A percentile compares a stretch with the other conserved stretches of the same genome.
Evolutionary conservation across 306 rosid species (phyloP).

Genomic region (Sicyos edulis): DNA sequence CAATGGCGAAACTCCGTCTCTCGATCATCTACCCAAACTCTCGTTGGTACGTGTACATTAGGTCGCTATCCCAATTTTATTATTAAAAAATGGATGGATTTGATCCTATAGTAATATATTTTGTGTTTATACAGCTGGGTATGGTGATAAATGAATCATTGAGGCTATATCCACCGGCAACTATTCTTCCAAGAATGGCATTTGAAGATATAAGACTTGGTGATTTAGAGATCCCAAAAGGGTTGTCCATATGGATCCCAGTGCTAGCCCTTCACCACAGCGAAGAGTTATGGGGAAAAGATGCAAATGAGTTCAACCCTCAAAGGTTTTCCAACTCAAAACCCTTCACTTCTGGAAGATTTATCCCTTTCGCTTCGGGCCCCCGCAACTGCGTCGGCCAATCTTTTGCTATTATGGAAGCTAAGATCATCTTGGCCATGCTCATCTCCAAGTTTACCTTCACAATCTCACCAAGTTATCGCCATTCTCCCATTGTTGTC

Average conservation of each 20-base stretch:
- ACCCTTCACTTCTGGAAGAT: slow-evolving; percentile 58
- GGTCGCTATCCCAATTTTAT: no score
- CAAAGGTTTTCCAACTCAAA: slow-evolving; percentile 66
- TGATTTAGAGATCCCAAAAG: slow-evolving; percentile 80
- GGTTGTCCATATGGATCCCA: slow-evolving; percentile 90
- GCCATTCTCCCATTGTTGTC: slow-evolving; percentile 78
- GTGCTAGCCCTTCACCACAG: slow-evolving; percentile 90
- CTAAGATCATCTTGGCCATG: slow-evolving; percentile 84
- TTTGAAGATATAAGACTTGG: slow-evolving; percentile 81
- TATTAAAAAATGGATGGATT: no score
- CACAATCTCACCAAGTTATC: slow-evolving; percentile 53
- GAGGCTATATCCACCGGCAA: slow-evolving; percentile 88
- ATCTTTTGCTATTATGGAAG: slow-evolving; percentile 84
- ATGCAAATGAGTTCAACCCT: slow-evolving; percentile 88
- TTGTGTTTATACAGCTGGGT: slow-evolving; percentile 39
- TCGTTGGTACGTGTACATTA: slow-evolving; percentile 32
- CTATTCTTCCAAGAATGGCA: slow-evolving; percentile 85
- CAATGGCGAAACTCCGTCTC: slow-evolving; percentile 49
- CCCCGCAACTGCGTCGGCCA: slow-evolving; percentile 92
- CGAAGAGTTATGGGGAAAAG: slow-evolving; percentile 80
- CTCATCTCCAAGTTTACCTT: slow-evolving; percentile 61
- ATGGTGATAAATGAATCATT: slow-evolving; percentile 90
- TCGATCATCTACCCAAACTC: slow-evolving; percentile 73
- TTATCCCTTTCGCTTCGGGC: slow-evolving; percentile 80
- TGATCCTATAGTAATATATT: no score